These are phyloP conservation scores for Cryptosporidium andersoni DNA, from an alignment of 169 alveolate species.

Conservation along the genomic window DNA sequence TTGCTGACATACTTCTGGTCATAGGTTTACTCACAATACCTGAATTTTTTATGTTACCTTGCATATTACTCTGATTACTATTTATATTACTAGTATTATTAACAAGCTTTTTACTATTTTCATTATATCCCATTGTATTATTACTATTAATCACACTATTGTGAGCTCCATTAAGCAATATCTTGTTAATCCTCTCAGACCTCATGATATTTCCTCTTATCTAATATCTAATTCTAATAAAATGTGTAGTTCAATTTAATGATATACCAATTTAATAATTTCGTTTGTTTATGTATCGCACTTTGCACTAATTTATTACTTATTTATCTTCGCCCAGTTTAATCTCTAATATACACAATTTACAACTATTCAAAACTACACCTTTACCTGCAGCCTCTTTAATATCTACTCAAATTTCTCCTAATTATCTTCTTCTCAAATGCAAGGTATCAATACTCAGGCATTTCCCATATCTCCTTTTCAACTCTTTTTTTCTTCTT, in stretches of 20 bases:
- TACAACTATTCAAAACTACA: no score
- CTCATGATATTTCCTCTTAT: conserved; percentile 12
- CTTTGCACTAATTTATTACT: no score
- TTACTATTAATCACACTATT: conserved; percentile 10
- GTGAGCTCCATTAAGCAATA: conserved; percentile 20
- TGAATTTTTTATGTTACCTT: conserved; percentile 51
- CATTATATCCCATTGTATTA: conserved; percentile 22
- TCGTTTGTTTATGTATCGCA: neutral
- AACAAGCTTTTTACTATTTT: conserved; percentile 44
- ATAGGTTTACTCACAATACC: conserved; percentile 63
- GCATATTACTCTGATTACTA: conserved; percentile 13
- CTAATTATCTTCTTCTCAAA: no score
- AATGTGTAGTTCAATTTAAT: neutral
- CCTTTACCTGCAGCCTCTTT: no score
- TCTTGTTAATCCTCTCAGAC: conserved; percentile 53
- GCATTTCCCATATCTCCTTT: no score
- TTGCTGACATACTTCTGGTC: conserved; percentile 52
- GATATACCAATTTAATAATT: neutral
- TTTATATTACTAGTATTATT: neutral
- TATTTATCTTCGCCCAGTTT: no score
- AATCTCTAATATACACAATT: no score
- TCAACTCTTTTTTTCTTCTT: conserved; percentile 22
- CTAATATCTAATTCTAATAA: no score
- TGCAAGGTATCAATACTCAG: no score
- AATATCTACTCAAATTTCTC: no score